Conservation (phyloP, 1,284 basidiomycete species). For the Austropuccinia psidii region DNA sequence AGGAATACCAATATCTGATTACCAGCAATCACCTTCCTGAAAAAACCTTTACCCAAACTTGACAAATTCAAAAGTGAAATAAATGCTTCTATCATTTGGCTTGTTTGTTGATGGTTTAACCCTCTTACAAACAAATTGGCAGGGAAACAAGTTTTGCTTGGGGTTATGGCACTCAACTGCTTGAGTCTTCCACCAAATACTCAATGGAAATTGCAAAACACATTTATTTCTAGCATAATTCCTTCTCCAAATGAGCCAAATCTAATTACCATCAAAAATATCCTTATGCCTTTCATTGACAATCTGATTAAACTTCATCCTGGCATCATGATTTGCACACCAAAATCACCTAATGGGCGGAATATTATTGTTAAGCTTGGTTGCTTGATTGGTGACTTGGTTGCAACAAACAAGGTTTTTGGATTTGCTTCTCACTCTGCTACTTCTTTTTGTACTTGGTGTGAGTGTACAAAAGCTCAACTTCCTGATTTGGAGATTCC, state of each 20-base stretch:
- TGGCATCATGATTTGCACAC: neutral
- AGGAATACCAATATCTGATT: too few relatives aligned
- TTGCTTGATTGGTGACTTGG: neutral
- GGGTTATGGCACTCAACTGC: neutral
- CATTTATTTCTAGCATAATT: constrained; percentile 1
- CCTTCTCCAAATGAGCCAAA: neutral
- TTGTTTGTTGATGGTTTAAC: constrained; percentile 17
- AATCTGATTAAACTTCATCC: neutral
- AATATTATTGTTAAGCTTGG: neutral
- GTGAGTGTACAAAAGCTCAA: neutral
- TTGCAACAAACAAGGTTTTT: neutral
- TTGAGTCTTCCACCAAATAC: neutral
- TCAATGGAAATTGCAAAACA: neutral
- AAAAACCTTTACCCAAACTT: too few relatives aligned
- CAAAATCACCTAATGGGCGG: neutral
- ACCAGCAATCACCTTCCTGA: too few relatives aligned
- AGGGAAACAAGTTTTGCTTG: neutral
- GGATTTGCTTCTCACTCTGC: constrained; percentile 8
- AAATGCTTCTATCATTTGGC: too few relatives aligned
- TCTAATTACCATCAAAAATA: neutral
- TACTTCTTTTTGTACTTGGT: neutral
- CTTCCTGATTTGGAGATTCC: too few relatives aligned
- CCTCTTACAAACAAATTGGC: neutral
- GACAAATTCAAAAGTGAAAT: too few relatives aligned
- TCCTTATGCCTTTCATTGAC: neutral